These are phyloP conservation scores for Yamadazyma tumulicola DNA, from an alignment of 805 yeast genomes.

Conservation along the genomic window DNA sequence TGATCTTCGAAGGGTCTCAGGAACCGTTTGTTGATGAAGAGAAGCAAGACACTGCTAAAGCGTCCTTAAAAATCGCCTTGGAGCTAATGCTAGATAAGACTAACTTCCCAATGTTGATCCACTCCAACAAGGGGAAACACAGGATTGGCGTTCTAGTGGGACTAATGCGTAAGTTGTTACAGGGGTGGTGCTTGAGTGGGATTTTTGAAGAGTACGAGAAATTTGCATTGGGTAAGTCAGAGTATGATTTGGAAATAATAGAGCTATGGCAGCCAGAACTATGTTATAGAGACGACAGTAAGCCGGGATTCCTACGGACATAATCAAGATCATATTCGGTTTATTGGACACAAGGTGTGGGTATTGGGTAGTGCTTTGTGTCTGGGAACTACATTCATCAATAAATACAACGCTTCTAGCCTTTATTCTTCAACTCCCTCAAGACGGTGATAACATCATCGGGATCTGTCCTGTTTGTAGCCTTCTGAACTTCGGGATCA, in stretches of 20 bases:
- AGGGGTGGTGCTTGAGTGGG: conserved; percentile 92
- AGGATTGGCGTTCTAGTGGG: conserved; percentile 94
- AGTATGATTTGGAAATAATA: conserved; percentile 84
- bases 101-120: conserved; percentile 84
- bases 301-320: conserved; percentile 64
- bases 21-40: conserved; percentile 69
- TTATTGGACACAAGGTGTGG: conserved; percentile 1
- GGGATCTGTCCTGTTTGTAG: conserved; percentile 50
- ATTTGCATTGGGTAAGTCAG: conserved; percentile 92
- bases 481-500: conserved; percentile 59
- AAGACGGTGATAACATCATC: conserved; percentile 66
- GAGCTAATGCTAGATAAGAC: conserved; percentile 55
- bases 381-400: too few species aligned
- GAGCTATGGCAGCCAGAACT: conserved; percentile 74
- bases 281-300: conserved; percentile 38
- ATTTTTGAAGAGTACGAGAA: conserved; percentile 90
- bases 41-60: conserved; percentile 31
- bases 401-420: conserved; percentile 1
- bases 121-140: conserved; percentile 97
- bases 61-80: conserved; percentile 53
- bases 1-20: conserved; percentile 68
- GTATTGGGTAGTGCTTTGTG: too few species aligned
- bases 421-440: conserved; percentile 71
- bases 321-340: neutral
- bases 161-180: conserved; percentile 75